Conservation (phyloP, 495 filamentous ascomycete species). For the Friedmanniomyces simplex region DNA sequence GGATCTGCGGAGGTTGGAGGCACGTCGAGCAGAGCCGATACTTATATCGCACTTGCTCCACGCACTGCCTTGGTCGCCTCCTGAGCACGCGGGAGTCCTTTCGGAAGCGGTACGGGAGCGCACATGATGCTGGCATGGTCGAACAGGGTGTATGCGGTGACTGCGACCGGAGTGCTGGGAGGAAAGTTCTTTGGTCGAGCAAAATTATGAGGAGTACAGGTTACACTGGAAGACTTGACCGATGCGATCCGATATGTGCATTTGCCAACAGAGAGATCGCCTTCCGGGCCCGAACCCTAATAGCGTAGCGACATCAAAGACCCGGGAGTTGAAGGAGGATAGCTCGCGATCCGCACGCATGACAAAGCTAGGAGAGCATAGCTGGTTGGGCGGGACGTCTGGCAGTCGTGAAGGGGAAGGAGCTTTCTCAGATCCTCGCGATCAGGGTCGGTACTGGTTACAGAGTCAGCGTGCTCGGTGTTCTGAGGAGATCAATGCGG, state of each 20-base stretch:
- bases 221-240: not conserved
- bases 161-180: not conserved
- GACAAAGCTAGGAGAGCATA: too few species aligned
- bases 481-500: not conserved
- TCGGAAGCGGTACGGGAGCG: not conserved
- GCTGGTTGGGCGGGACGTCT: too few species aligned
- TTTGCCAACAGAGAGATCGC: not conserved
- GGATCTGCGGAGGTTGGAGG: not conserved
- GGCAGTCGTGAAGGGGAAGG: not conserved
- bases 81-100: not conserved
- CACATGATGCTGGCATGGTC: not conserved
- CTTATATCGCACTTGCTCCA: not conserved
- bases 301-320: not conserved
- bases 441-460: not conserved
- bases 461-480: not conserved
- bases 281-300: not conserved
- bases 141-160: not conserved
- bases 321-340: not conserved
- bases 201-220: not conserved
- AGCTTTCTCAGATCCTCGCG: not conserved
- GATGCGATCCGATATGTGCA: not conserved
- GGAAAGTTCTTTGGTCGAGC: not conserved
- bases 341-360: not conserved
- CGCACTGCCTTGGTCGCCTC: not conserved
- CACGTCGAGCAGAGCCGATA: not conserved